Percentiles rank a stretch among this genome's conserved stretches.
Conservation (phyloP, 352 stramenopile genomes). For the Phytophthora brassicae region DNA sequence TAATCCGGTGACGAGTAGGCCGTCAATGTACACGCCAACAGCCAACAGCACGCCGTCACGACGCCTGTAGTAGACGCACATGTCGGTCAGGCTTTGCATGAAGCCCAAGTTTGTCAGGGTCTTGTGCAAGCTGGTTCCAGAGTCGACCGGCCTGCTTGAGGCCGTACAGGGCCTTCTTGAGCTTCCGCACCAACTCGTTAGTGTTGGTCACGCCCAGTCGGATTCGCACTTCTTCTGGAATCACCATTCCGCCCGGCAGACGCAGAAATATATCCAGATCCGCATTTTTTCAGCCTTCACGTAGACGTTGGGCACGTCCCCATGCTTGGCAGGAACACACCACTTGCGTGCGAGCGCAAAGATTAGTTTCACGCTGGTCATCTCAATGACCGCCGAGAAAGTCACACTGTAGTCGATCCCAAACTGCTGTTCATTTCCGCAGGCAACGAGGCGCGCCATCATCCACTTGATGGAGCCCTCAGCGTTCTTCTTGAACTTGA, state of each 20-base stretch:
- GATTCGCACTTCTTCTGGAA: neutral
- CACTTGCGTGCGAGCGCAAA: neutral
- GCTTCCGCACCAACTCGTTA: neutral
- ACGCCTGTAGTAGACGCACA: constrained; percentile 27
- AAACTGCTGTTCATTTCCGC: no score
- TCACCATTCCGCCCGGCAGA: neutral
- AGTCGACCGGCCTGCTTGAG: constrained; percentile 32
- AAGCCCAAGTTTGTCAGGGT: constrained; percentile 18
- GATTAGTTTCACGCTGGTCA: neutral
- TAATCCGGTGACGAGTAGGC: constrained; percentile 25
- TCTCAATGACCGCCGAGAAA: no score
- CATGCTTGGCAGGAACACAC: neutral
- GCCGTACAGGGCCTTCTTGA: constrained; percentile 34
- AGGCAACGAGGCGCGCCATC: no score
- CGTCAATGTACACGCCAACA: constrained; percentile 33
- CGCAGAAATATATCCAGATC: neutral
- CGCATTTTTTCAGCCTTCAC: neutral
- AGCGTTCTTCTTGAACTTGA: no score
- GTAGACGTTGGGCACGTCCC: neutral
- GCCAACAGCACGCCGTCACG: neutral
- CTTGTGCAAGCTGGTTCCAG: constrained; percentile 29
- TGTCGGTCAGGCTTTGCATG: constrained; percentile 18
- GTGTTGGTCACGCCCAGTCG: neutral
- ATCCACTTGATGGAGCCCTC: no score
- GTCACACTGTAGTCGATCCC: no score